Conservation (phyloP, 148 eudicot genomes). For the Nyssa sinensis region DNA sequence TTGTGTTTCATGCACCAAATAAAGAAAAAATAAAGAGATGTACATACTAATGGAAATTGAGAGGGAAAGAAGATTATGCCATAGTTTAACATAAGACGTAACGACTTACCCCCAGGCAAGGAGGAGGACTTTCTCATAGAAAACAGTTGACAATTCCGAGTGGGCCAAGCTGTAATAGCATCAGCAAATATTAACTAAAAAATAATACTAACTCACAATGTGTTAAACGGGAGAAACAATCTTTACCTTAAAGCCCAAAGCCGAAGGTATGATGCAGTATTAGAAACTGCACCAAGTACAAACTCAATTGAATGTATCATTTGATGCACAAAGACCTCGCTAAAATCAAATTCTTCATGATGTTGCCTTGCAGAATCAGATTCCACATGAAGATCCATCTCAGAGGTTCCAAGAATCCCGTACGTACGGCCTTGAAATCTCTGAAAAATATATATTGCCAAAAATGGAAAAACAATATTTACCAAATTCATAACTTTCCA, state of each 20-base stretch:
- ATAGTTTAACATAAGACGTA: neutral
- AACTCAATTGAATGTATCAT: conserved; percentile 98
- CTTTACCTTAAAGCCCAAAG: conserved; percentile 92
- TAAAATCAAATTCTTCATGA: conserved; percentile 87
- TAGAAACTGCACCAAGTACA: conserved; percentile 96
- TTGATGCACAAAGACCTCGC: conserved; percentile 98
- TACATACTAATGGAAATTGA: neutral
- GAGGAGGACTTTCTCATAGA: conserved; percentile 95
- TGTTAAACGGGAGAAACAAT: neutral
- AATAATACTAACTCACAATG: neutral
- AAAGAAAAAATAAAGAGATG: conserved; percentile 1
- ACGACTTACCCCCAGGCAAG: conserved; percentile 94
- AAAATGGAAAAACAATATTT: neutral
- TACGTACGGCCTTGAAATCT: conserved; percentile 97
- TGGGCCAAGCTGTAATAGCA: conserved; percentile 83
- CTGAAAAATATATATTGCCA: conserved; percentile 30
- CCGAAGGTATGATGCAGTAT: conserved; percentile 97
- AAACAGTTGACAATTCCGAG: conserved; percentile 95
- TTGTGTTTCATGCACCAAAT: neutral
- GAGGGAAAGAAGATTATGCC: neutral
- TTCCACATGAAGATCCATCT: conserved; percentile 62
- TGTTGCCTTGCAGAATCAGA: conserved; percentile 72
- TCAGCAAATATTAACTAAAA: conserved; percentile 15
- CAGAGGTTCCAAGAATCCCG: conserved; percentile 75
- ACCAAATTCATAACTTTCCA: neutral